phyloP scores from a whole-genome alignment of 2,329 filamentous ascomycete species.

The Raffaelea deltoideospora region DNA sequence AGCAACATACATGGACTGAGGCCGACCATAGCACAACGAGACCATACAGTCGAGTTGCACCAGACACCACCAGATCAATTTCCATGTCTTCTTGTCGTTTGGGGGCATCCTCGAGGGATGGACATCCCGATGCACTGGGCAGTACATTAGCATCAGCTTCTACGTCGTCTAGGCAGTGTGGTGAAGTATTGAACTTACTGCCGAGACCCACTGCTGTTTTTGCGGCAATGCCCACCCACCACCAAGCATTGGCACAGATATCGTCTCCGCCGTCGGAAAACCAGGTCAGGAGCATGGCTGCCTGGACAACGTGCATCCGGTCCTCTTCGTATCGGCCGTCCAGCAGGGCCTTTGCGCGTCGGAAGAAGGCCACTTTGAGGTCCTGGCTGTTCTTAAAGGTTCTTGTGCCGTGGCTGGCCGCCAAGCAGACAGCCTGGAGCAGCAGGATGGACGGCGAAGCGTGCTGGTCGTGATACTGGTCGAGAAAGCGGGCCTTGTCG shows the following conservation, averaged over 20 bases:
- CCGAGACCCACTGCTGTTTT: not conserved
- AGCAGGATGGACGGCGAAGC: constrained; percentile 79
- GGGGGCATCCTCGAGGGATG: not conserved
- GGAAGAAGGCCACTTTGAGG: constrained; percentile 9
- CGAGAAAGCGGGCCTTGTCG: constrained; percentile 66
- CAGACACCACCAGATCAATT: constrained; percentile 1
- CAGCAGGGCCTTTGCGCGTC: not conserved
- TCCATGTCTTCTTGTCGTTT: constrained; percentile 1
- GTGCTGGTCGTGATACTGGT: constrained; percentile 51
- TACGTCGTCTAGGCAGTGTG: too few species aligned
- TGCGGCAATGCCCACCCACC: not conserved
- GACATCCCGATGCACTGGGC: constrained; percentile 1
- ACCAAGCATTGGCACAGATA: constrained; percentile 2
- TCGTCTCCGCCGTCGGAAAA: constrained; percentile 1
- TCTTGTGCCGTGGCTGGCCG: constrained; percentile 32
- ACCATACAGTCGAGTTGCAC: constrained; percentile 2
- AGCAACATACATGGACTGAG: not conserved
- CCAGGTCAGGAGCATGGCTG: constrained; percentile 1
- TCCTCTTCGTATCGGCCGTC: constrained; percentile 1
- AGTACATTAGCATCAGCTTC: too few species aligned
- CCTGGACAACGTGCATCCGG: constrained; percentile 1
- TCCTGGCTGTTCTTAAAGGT: constrained; percentile 19
- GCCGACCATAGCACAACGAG: not conserved
- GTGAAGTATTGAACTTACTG: not conserved
- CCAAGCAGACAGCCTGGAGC: constrained; percentile 69